phyloP scores from a whole-genome alignment of 169 alveolate genomes.

The Plasmodium billcollinsi region DNA sequence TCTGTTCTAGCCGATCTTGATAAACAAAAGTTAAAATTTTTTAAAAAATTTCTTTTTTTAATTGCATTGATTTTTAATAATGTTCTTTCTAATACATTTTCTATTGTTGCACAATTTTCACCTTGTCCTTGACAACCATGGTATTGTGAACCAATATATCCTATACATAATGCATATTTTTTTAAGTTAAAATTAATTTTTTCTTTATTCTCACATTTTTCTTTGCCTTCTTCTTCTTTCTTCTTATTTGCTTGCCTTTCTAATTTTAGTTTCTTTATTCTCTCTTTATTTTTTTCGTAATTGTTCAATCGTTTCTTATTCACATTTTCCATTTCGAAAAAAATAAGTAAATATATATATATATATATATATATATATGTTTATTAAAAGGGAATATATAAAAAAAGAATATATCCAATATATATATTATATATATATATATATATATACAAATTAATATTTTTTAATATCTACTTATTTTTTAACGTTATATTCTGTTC shows the following conservation, averaged over 20 bases:
- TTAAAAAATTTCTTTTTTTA: conserved; percentile 69
- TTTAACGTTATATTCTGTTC: too few relatives aligned
- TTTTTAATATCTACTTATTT: too few relatives aligned
- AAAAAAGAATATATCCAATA: too few relatives aligned
- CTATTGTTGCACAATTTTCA: conserved; percentile 82
- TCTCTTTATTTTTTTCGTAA: conserved; percentile 22
- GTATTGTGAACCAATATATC: conserved; percentile 86
- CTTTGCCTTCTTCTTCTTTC: conserved; percentile 1
- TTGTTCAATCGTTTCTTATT: conserved; percentile 7
- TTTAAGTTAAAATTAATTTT: conserved; percentile 20
- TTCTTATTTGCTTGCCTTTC: conserved; percentile 14
- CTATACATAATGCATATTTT: conserved; percentile 79
- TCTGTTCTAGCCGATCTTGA: conserved; percentile 92
- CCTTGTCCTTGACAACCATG: conserved; percentile 90
- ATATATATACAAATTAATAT: too few relatives aligned
- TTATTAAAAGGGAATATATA: too few relatives aligned
- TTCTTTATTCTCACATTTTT: not conserved
- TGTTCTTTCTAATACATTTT: conserved; percentile 83
- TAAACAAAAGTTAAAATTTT: conserved; percentile 42
- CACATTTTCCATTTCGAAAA: not conserved
- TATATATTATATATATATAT: too few relatives aligned
- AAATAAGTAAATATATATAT: not conserved
- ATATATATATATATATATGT: not conserved
- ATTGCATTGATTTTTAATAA: conserved; percentile 83
- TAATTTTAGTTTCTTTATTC: conserved; percentile 21